Evolutionary conservation across 495 filamentous ascomycete species (phyloP).

Genomic region (Trichoderma gamsii): DNA sequence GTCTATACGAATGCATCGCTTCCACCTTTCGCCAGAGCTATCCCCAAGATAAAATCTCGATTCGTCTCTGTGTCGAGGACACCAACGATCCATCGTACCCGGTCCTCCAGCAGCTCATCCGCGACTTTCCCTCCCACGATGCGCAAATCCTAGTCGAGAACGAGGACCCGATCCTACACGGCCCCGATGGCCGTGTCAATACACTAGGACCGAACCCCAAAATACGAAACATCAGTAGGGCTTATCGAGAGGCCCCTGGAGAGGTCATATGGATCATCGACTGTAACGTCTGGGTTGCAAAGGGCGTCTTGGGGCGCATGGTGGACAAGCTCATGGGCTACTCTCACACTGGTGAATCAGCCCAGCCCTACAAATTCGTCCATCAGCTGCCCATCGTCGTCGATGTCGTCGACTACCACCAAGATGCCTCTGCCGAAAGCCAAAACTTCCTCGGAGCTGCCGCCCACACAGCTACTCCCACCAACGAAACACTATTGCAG

Average conservation of each 20-base stretch:
- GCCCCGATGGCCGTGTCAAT: constrained; percentile 41
- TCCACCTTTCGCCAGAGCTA: constrained; percentile 83
- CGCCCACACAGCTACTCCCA: constrained; percentile 23
- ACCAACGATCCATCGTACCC: constrained; percentile 74
- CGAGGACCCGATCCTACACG: constrained; percentile 70
- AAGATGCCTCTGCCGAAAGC: constrained; percentile 32
- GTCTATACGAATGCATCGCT: constrained; percentile 89
- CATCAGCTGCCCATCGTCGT: constrained; percentile 88
- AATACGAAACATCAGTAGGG: constrained; percentile 92
- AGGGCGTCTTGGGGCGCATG: constrained; percentile 74
- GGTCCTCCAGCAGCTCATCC: constrained; percentile 60
- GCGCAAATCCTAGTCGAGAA: constrained; percentile 75
- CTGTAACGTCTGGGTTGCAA: constrained; percentile 91
- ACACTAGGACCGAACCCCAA: constrained; percentile 93
- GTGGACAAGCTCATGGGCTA: constrained; percentile 78
- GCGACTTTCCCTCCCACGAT: constrained; percentile 68
- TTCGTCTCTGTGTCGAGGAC: constrained; percentile 76
- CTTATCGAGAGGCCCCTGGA: constrained; percentile 86
- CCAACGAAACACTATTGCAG: neutral
- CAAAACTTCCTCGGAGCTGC: constrained; percentile 36
- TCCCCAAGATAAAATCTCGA: constrained; percentile 66
- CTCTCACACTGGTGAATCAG: constrained; percentile 28
- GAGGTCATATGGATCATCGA: constrained; percentile 94
- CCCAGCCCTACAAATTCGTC: constrained; percentile 79
- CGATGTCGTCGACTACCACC: constrained; percentile 51